Conservation (phyloP, 2,329 filamentous ascomycete species). For the Pseudogymnoascus sp. region DNA sequence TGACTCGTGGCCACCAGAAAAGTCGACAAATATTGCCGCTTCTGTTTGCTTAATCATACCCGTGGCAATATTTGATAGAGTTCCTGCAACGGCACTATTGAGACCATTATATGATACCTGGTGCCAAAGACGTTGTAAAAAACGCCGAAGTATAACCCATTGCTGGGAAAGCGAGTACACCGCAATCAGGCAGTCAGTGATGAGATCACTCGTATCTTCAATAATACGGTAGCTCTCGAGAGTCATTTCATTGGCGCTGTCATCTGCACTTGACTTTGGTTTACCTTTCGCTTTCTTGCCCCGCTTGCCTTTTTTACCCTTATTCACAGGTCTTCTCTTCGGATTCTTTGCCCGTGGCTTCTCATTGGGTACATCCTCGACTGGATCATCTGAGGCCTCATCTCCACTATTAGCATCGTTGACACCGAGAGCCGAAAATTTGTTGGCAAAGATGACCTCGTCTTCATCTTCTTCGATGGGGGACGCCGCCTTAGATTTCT, state of each 20-base stretch:
- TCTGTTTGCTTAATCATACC: slow-evolving; percentile 35
- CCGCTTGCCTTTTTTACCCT: slow-evolving; percentile 25
- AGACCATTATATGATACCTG: slow-evolving; percentile 39
- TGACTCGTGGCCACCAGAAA: slow-evolving; percentile 36
- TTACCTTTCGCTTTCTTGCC: slow-evolving; percentile 25
- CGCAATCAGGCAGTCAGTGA: slow-evolving; percentile 40
- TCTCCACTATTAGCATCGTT: slow-evolving; percentile 16
- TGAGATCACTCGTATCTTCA: slow-evolving; percentile 30
- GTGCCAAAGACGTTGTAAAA: slow-evolving; percentile 36
- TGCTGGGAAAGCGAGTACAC: slow-evolving; percentile 33
- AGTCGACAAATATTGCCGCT: slow-evolving; percentile 37
- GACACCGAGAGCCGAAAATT: slow-evolving; percentile 24
- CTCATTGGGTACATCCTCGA: slow-evolving; percentile 17
- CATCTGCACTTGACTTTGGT: slow-evolving; percentile 13
- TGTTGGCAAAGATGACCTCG: slow-evolving; percentile 26
- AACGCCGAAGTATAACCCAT: slow-evolving; percentile 34
- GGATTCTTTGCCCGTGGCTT: slow-evolving; percentile 12
- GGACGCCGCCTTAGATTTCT: too few relatives aligned
- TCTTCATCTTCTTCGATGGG: slow-evolving; percentile 19
- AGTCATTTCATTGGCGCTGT: slow-evolving; percentile 13
- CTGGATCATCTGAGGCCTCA: slow-evolving; percentile 15
- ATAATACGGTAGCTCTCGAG: slow-evolving; percentile 40
- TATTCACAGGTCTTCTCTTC: slow-evolving; percentile 21
- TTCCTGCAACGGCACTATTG: slow-evolving; percentile 40
- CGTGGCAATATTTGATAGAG: slow-evolving; percentile 36